Conservation (phyloP, 495 filamentous ascomycete species). For the Hyaloscypha bicolor region DNA sequence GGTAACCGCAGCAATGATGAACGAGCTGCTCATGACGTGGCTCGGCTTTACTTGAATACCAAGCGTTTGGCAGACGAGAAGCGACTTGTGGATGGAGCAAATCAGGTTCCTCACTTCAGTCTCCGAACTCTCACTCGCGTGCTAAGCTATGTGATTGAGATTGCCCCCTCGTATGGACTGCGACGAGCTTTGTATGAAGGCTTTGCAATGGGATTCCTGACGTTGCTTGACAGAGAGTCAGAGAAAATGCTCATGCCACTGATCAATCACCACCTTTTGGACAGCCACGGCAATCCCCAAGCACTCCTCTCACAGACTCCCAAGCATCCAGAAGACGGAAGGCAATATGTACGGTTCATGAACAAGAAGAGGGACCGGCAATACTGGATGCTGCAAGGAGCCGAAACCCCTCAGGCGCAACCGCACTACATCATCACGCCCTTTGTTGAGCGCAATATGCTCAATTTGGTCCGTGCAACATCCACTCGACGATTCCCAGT, state of each 20-base stretch:
- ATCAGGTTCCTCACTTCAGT: slow-evolving; percentile 93
- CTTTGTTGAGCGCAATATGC: slow-evolving; percentile 89
- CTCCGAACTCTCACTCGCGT: slow-evolving; percentile 92
- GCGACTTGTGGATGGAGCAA: slow-evolving; percentile 87
- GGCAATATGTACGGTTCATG: slow-evolving; percentile 76
- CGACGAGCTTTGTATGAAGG: slow-evolving; percentile 89
- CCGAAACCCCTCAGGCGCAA: slow-evolving; percentile 64
- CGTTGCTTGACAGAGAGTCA: slow-evolving; percentile 76
- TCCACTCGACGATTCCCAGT: slow-evolving; percentile 92
- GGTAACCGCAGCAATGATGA: slow-evolving; percentile 64
- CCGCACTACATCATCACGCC: slow-evolving; percentile 95
- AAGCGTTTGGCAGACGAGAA: slow-evolving; percentile 81
- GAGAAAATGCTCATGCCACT: slow-evolving; percentile 75
- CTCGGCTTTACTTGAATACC: slow-evolving; percentile 81
- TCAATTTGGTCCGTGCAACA: slow-evolving; percentile 89
- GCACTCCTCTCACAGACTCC: slow-evolving; percentile 75
- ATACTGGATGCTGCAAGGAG: slow-evolving; percentile 87
- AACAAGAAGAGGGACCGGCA: slow-evolving; percentile 64
- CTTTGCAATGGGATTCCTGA: slow-evolving; percentile 97
- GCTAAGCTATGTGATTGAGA: slow-evolving; percentile 81
- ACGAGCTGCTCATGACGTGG: slow-evolving; percentile 72
- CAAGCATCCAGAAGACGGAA: slow-evolving; percentile 71
- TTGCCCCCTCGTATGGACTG: slow-evolving; percentile 83
- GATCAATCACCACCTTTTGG: slow-evolving; percentile 79
- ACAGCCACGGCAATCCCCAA: slow-evolving; percentile 62